Evolutionary conservation across 106 monocot species (phyloP), one percentile per base, ranked within the genome.

Genomic region (Narthecium ossifragum): DNA sequence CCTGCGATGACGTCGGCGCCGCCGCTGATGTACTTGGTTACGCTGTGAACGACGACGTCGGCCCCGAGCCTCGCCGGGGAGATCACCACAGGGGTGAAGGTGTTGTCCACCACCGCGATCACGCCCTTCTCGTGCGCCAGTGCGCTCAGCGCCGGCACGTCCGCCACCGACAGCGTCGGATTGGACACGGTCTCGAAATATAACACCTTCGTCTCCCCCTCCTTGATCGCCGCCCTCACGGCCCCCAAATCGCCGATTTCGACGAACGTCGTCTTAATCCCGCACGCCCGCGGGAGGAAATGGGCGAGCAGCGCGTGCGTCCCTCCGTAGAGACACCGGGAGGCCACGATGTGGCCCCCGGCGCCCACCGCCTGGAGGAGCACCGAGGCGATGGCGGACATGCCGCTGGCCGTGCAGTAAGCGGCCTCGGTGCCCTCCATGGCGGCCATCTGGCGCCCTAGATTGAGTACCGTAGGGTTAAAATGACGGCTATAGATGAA

Each of bases 391-490:
- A 93, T 80, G 31, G 93, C 88, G 26, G 93, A 89, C 93, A 93
- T 93, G 56, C 93, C 93, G 40, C 85, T 85, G 52, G 93, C 79
- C 0, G 93, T 93, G 75, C 93, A 93, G 75, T 93, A 93, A 2
- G 88, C 93, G 34, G 93, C 93, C 72, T 93, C 93, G 46, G 93
- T 93, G 66, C 77, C 78, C 66, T 93, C 93, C n/a, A 93, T 18
- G 26, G 93, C 82, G 14, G 93, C 93, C 79, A 93, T 85, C 88
- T 89, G 85, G 15, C 93, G 81, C 18, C 80, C 83, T 40, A 93
- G 82, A 56, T 80, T 85, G 31, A 89, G 82, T 20, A 93, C 88
- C 11, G 93, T 93, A 7, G 93, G 93, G 72, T 93, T 93, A 66
- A 85, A 93, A 78, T 93, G 88, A 25, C 93, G 88, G 70, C 85